Evolutionary conservation across 371 early-diverging fungal genomes (phyloP).

Genomic region (Mucor plumbeus): DNA sequence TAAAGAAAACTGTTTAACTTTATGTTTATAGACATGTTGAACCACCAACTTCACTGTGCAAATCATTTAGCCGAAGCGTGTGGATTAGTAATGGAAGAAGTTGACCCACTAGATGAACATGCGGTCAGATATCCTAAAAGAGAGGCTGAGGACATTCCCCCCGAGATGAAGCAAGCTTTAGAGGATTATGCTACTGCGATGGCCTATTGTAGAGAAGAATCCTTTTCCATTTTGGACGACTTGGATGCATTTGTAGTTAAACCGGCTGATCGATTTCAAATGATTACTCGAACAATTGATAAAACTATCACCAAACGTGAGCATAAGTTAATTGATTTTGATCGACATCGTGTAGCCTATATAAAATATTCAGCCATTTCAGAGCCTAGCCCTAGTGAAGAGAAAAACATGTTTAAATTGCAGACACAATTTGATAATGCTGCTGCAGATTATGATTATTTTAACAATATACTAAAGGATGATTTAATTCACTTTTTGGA

Average conservation of each 20-base stretch:
- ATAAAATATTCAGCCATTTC: constrained; percentile 66
- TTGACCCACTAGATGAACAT: not conserved
- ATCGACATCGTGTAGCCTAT: constrained; percentile 66
- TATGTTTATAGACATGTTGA: constrained; percentile 54
- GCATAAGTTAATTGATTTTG: constrained; percentile 83
- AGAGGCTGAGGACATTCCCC: constrained; percentile 33
- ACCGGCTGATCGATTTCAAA: constrained; percentile 63
- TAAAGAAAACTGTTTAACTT: not conserved
- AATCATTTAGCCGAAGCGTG: constrained; percentile 60
- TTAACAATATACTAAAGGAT: constrained; percentile 70
- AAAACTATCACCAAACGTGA: constrained; percentile 75
- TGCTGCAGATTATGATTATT: constrained; percentile 72
- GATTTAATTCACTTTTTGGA: constrained; percentile 71
- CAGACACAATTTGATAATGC: constrained; percentile 73
- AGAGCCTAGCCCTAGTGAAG: constrained; percentile 66
- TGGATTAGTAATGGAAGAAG: constrained; percentile 27
- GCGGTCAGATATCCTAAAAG: constrained; percentile 26
- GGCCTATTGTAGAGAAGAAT: constrained; percentile 50
- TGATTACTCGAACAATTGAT: constrained; percentile 64
- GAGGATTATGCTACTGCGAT: constrained; percentile 58
- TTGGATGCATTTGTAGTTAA: constrained; percentile 67
- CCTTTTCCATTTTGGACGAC: constrained; percentile 63
- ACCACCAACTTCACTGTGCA: constrained; percentile 66
- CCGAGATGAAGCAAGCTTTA: constrained; percentile 53
- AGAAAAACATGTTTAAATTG: constrained; percentile 67